A percentile compares a stretch with the other conserved stretches of the same genome.
phyloP scores from a whole-genome alignment of 352 stramenopile species.

The Globisporangium spiculum region DNA sequence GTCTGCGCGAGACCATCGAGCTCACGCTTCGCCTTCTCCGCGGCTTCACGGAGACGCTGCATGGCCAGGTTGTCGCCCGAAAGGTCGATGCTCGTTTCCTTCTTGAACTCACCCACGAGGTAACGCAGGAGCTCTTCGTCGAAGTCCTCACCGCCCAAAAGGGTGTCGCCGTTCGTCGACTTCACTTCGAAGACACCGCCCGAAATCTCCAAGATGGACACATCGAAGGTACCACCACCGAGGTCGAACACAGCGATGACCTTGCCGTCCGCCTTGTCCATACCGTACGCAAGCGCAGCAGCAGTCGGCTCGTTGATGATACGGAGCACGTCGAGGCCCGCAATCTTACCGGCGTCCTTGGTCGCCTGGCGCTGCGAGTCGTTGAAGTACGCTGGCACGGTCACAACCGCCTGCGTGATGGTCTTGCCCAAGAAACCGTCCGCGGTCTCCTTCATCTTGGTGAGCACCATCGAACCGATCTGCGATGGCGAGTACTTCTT shows the following conservation, averaged over 20 bases:
- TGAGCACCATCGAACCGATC: slow-evolving; percentile 73
- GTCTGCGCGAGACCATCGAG: slow-evolving; percentile 84
- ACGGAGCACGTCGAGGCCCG: slow-evolving; percentile 92
- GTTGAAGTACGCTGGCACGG: slow-evolving; percentile 97
- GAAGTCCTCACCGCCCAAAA: slow-evolving; percentile 90
- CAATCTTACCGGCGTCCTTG: slow-evolving; percentile 91
- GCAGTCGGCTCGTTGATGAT: slow-evolving; percentile 97
- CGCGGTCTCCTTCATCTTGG: slow-evolving; percentile 66
- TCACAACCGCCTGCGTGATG: slow-evolving; percentile 85
- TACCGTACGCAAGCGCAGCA: slow-evolving; percentile 93
- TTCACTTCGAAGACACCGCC: slow-evolving; percentile 94
- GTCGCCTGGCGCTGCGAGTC: slow-evolving; percentile 94
- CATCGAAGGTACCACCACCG: slow-evolving; percentile 93
- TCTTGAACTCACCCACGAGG: slow-evolving; percentile 90
- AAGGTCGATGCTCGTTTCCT: slow-evolving; percentile 80
- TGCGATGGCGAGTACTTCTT: slow-evolving; percentile 82
- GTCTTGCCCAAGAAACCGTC: slow-evolving; percentile 62
- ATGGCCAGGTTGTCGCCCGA: slow-evolving; percentile 75
- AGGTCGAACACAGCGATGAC: slow-evolving; percentile 71
- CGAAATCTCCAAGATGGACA: slow-evolving; percentile 88
- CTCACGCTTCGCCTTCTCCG: slow-evolving; percentile 91
- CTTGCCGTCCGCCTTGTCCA: slow-evolving; percentile 94
- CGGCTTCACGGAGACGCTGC: slow-evolving; percentile 87
- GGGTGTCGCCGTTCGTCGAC: slow-evolving; percentile 88
- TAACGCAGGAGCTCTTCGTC: slow-evolving; percentile 91